These are phyloP conservation scores for Tylopilus subfusipes DNA, from an alignment of 768 basidiomycete species.

Conservation along the genomic window DNA sequence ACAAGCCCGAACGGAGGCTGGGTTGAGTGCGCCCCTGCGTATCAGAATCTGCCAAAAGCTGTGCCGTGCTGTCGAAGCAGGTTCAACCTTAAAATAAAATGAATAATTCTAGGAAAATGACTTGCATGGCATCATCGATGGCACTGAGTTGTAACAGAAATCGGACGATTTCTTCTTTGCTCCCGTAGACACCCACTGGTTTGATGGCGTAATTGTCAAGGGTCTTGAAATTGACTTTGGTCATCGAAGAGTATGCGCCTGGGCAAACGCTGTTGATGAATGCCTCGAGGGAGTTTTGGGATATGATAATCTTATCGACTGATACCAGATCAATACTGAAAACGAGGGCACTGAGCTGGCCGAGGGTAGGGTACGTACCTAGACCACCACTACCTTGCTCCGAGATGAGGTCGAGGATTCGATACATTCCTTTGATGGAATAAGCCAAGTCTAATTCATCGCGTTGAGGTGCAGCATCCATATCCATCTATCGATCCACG, in stretches of 20 bases:
- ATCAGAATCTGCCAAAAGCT: conserved; percentile 15
- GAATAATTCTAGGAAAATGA: not conserved
- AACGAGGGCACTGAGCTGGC: not conserved
- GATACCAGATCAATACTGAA: not conserved
- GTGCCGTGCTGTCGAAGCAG: conserved; percentile 5
- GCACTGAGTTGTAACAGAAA: conserved; percentile 38
- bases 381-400: conserved; percentile 51
- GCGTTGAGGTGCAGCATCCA: conserved; percentile 3
- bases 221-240: conserved; percentile 52
- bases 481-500: conserved; percentile 18
- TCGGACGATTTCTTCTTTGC: conserved; percentile 45
- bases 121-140: conserved; percentile 42
- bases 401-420: conserved; percentile 50
- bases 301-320: conserved; percentile 66
- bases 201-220: conserved; percentile 46
- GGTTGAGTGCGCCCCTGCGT: conserved; percentile 2
- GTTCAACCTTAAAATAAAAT: not conserved
- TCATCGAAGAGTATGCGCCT: conserved; percentile 50
- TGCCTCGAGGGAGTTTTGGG: conserved; percentile 44
- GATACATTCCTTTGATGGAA: conserved; percentile 46
- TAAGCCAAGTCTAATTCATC: conserved; percentile 21
- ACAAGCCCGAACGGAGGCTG: conserved; percentile 22
- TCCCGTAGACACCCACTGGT: conserved; percentile 58
- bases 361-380: conserved; percentile 33
- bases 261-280: conserved; percentile 50